These are phyloP conservation scores for Euphorbia celastroides DNA, from an alignment of 441 rosid genomes.

Conservation along the genomic window DNA sequence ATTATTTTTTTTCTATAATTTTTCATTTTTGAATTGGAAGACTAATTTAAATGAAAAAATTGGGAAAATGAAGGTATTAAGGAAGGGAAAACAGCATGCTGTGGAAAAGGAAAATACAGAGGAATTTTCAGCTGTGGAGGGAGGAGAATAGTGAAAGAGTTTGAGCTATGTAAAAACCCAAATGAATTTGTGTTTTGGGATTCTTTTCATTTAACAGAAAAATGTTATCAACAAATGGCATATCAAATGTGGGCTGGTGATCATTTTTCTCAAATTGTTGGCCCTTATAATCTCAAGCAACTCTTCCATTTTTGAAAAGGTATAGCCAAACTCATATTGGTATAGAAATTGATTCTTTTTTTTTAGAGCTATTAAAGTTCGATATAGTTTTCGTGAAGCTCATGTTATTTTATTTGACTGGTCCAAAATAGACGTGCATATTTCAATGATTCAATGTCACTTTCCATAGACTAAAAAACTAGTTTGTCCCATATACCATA, in stretches of 20 bases:
- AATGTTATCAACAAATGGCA: constrained; percentile 43
- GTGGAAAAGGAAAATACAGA: constrained; percentile 52
- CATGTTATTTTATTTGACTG: too few species aligned
- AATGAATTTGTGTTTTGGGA: constrained; percentile 33
- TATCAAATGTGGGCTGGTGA: constrained; percentile 50
- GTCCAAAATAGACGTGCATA: too few species aligned
- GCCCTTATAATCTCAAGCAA: constrained; percentile 39
- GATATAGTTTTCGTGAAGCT: too few species aligned
- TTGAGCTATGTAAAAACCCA: constrained; percentile 48
- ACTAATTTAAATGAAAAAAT: background rate
- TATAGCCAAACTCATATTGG: too few species aligned
- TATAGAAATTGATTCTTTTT: too few species aligned
- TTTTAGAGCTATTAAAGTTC: too few species aligned
- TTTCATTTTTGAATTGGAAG: too few species aligned
- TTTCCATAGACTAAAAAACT: too few species aligned
- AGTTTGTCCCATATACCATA: too few species aligned
- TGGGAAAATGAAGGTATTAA: constrained; percentile 44
- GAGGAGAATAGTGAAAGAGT: constrained; percentile 43
- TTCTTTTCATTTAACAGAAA: constrained; percentile 56
- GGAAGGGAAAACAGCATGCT: constrained; percentile 60
- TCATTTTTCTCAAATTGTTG: constrained; percentile 21
- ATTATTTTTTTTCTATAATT: too few species aligned
- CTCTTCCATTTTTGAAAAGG: constrained; percentile 10
- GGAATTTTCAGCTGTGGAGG: constrained; percentile 74
- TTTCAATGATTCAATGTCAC: too few species aligned